phyloP scores from a whole-genome alignment of 108 stramenopile species.

The Pseudonitzschia multiseries region DNA sequence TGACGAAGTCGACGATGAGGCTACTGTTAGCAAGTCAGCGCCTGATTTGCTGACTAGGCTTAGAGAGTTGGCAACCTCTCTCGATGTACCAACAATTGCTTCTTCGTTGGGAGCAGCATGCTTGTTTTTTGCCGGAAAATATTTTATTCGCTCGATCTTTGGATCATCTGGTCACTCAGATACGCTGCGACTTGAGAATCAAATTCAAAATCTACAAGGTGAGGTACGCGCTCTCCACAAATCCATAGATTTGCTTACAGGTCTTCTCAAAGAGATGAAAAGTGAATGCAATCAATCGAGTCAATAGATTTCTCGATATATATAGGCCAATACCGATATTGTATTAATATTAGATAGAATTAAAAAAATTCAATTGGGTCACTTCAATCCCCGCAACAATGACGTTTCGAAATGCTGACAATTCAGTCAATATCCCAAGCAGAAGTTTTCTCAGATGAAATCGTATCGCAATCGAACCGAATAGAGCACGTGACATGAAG shows the following conservation, averaged over 20 bases:
- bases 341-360: no score
- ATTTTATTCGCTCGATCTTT: background rate
- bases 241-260: conserved; percentile 23
- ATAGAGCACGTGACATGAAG: conserved; percentile 20
- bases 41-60: background rate
- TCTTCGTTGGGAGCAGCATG: background rate
- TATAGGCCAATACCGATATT: no score
- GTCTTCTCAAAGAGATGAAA: conserved; percentile 19
- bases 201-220: conserved; percentile 19
- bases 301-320: background rate
- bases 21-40: background rate
- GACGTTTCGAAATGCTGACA: no score
- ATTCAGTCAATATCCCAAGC: conserved; percentile 9
- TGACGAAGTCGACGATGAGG: conserved; percentile 17
- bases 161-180: conserved; percentile 2
- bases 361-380: no score
- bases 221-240: conserved; percentile 22
- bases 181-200: conserved; percentile 6
- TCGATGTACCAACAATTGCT: background rate
- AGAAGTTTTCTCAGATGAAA: background rate
- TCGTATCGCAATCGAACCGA: background rate
- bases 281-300: background rate
- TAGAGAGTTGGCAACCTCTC: background rate
- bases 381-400: no score
- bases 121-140: conserved; percentile 4